Evolutionary conservation across 176 grass and related monocot genomes (phyloP).

Genomic region (Zea luxurians): DNA sequence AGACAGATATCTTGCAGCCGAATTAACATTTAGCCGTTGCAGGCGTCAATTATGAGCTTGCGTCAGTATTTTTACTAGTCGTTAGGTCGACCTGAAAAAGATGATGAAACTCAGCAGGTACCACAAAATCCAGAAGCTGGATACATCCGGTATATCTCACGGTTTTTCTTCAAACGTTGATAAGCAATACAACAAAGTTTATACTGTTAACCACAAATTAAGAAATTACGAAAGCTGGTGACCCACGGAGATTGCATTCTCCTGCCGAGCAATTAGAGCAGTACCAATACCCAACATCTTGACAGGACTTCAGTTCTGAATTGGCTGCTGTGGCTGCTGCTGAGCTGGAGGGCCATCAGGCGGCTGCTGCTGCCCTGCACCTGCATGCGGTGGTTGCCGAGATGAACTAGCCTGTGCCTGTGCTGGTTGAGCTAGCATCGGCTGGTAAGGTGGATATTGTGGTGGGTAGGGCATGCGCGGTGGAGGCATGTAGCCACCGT

Average conservation of each 20-base stretch:
- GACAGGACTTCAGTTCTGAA: slow-evolving; percentile 38
- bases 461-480: slow-evolving; percentile 67
- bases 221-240: slow-evolving; percentile 40
- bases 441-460: slow-evolving; percentile 67
- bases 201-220: slow-evolving; percentile 36
- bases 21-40: not conserved
- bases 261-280: not conserved
- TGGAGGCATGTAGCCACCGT: slow-evolving; percentile 59
- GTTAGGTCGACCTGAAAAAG: not conserved
- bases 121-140: slow-evolving; percentile 26
- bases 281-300: not conserved
- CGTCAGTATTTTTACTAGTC: not conserved
- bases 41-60: not conserved
- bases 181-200: slow-evolving; percentile 23
- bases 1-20: too few species aligned
- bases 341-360: slow-evolving; percentile 34
- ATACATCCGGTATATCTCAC: slow-evolving; percentile 11
- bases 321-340: slow-evolving; percentile 34
- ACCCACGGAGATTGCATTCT: slow-evolving; percentile 4
- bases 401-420: slow-evolving; percentile 50
- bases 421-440: slow-evolving; percentile 35
- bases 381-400: slow-evolving; percentile 28
- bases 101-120: not conserved
- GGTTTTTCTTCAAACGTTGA: slow-evolving; percentile 16
- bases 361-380: slow-evolving; percentile 36